A percentile compares a stretch with the other conserved stretches of the same genome.
phyloP scores from a whole-genome alignment of 305 asterid species.

The Lippia alba region DNA sequence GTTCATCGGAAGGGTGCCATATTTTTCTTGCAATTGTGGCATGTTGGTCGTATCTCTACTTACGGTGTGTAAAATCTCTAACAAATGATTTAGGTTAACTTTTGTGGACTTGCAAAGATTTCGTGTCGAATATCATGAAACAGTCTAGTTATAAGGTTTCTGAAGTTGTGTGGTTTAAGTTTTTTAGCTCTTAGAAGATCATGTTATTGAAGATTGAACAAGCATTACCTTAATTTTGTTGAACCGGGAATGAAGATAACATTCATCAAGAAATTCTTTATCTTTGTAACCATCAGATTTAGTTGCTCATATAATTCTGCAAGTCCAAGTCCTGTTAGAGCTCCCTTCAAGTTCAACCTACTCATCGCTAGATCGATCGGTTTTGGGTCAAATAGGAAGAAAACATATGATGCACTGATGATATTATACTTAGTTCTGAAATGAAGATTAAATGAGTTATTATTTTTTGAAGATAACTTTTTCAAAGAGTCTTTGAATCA shows the following conservation, averaged over 20 bases:
- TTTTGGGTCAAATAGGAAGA: too few relatives aligned
- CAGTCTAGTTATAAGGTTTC: background rate
- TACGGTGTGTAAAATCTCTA: conserved; percentile 20
- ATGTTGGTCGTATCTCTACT: conserved; percentile 38
- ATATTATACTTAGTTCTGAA: background rate
- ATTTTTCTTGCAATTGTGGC: conserved; percentile 43
- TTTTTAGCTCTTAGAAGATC: too few relatives aligned
- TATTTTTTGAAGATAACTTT: background rate
- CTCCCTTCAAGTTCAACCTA: too few relatives aligned
- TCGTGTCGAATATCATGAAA: background rate
- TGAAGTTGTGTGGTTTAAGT: background rate
- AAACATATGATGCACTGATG: too few relatives aligned
- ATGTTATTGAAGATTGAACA: too few relatives aligned
- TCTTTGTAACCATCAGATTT: too few relatives aligned
- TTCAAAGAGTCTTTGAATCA: conserved; percentile 5
- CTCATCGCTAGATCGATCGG: too few relatives aligned
- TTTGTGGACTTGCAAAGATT: background rate
- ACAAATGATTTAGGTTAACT: background rate
- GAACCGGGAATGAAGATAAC: too few relatives aligned
- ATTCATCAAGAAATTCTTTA: too few relatives aligned
- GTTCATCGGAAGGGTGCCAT: conserved; percentile 36
- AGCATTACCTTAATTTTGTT: too few relatives aligned
- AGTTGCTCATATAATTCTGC: too few relatives aligned
- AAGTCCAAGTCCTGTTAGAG: too few relatives aligned
- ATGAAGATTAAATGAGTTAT: background rate